phyloP scores from a whole-genome alignment of 805 yeast species.

The Cyberlindnera mycetangii region DNA sequence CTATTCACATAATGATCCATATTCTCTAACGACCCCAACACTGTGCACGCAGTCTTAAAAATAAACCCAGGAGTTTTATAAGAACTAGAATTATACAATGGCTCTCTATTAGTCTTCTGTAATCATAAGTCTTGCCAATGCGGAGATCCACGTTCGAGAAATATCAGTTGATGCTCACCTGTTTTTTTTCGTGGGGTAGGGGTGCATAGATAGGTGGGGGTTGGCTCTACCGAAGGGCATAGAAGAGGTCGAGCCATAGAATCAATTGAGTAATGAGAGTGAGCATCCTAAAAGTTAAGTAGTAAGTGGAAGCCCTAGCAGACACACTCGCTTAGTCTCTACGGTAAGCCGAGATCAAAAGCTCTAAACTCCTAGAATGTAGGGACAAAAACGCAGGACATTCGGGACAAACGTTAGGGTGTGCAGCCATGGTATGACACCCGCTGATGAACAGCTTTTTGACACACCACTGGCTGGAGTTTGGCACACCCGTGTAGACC shows the following conservation, averaged over 20 bases:
- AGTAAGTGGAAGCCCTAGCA: too few species aligned
- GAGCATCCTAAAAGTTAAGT: too few species aligned
- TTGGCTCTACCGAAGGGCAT: too few species aligned
- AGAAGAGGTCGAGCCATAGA: too few species aligned
- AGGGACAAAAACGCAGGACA: neutral
- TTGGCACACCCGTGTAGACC: neutral
- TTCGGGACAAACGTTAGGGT: neutral
- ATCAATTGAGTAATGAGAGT: too few species aligned
- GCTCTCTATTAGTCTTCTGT: neutral
- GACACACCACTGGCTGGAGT: neutral
- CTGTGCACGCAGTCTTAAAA: neutral
- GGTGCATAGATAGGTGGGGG: neutral
- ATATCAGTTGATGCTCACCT: constrained; percentile 3
- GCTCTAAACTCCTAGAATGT: too few species aligned
- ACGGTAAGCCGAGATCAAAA: too few species aligned
- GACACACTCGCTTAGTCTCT: too few species aligned
- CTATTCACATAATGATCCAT: neutral
- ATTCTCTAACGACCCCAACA: neutral
- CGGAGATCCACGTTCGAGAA: neutral
- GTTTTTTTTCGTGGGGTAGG: neutral
- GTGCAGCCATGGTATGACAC: neutral
- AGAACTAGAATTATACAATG: constrained; percentile 1
- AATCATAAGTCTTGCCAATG: neutral
- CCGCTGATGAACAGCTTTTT: neutral
- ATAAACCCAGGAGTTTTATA: neutral